Evolutionary conservation across 257 asterid genomes (phyloP).

Genomic region (Thymus quinquecostatus): DNA sequence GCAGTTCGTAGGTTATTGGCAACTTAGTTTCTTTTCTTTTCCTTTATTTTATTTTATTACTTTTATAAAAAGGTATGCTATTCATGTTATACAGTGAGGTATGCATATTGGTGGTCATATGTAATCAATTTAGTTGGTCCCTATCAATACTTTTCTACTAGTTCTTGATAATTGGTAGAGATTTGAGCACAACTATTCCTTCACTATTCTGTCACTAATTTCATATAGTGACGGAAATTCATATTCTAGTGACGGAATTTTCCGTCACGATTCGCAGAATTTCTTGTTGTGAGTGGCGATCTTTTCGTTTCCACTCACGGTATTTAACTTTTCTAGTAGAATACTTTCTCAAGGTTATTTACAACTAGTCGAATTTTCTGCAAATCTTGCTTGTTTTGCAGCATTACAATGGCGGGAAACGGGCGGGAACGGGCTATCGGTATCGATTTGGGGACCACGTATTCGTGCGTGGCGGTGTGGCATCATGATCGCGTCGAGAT

Average conservation of each 20-base stretch:
- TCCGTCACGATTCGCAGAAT: no score
- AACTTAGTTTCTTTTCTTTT: neutral
- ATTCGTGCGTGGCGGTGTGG: neutral
- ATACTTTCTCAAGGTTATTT: no score
- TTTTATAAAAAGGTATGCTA: neutral
- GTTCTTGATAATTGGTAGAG: conserved; percentile 14
- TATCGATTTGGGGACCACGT: neutral
- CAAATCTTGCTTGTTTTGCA: no score
- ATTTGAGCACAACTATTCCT: neutral
- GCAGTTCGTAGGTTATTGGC: neutral
- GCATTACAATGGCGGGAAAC: neutral
- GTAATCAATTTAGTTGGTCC: conserved; percentile 1
- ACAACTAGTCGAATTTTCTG: no score
- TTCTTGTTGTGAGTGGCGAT: no score
- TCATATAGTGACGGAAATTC: no score
- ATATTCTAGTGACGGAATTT: no score
- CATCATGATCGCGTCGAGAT: neutral
- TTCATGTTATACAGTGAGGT: neutral
- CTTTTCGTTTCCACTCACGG: no score
- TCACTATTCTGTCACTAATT: neutral
- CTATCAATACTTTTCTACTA: neutral
- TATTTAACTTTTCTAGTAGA: no score
- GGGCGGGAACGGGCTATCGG: neutral
- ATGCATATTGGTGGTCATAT: conserved; percentile 1
- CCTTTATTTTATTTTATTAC: no score